Base-by-base conservation (phyloP, 148 eudicot species). In the Polygonum maritimum region DNA sequence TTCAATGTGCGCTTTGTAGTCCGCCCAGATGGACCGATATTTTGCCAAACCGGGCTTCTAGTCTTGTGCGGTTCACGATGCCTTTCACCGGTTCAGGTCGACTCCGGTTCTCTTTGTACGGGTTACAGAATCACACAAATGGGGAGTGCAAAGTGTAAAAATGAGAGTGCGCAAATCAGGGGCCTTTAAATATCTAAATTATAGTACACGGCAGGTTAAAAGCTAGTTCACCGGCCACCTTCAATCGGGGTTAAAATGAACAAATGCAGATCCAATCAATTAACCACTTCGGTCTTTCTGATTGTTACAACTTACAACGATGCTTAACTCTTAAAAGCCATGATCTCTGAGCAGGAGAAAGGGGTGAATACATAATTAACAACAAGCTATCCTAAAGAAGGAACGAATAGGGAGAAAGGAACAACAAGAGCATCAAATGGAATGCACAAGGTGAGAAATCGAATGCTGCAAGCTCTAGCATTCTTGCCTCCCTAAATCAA, bases 381-480 rank as follows among this genome's bases (percentile, higher is more conserved):
- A 51, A 51, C 5, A 51, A 51, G 55, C 55, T 57, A 57, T 21
- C 63, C 63, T 57, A 57, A 7, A 19, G 63, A 57, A 57, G 63
- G 31, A 57, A 57, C 21, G 63, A 69, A 69, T 35, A 39, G 40
- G n/a, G 45, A 69, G 9, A 69, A 18, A 69, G 12, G 72, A 14
- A 6, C 72, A 35, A 69, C 13, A 69, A 35, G 45, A 12, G 72
- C 72, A 31, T 7, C 35, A 35, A 69, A 35, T 8, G 63, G 63
- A 57, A 57, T 57, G 31, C 63, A 57, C 63, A 57, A 8, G 22
- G 63, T 16, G 45, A 39, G 22, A 16, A 70, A 7, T 18, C 16
- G 47, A 70, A 39, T 45, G 21, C 40, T 39, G 35, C n/a, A 67
- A 36, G 19, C 4, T 48, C 79, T 79, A 91, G 83, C 83, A 94